Conservation (phyloP, 2,329 filamentous ascomycete genomes). For the Hyphodiscus sp. region DNA sequence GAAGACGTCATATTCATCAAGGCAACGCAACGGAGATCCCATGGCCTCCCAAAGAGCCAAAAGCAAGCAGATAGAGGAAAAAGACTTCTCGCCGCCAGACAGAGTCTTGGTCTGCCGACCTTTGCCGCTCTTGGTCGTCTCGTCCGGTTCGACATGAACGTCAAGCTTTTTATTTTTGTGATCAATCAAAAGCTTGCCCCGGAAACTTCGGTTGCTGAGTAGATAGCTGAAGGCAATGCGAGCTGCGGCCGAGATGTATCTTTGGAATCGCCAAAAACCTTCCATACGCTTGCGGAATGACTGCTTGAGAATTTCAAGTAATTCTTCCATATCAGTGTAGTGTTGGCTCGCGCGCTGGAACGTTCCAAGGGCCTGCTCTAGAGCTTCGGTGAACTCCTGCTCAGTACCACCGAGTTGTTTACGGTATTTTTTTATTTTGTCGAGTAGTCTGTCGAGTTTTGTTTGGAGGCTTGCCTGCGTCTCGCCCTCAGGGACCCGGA, state of each 20-base stretch:
- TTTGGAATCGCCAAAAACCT: constrained; percentile 77
- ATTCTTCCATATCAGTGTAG: constrained; percentile 38
- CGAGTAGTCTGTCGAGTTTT: constrained; percentile 47
- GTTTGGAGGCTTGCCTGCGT: constrained; percentile 49
- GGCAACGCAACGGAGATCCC: constrained; percentile 86
- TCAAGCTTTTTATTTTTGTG: constrained; percentile 70
- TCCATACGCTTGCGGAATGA: constrained; percentile 63
- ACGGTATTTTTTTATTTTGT: constrained; percentile 53
- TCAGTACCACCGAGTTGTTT: constrained; percentile 56
- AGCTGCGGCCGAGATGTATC: constrained; percentile 77
- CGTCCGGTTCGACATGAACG: constrained; percentile 66
- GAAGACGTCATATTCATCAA: constrained; percentile 98
- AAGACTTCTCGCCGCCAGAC: constrained; percentile 95
- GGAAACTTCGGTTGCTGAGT: constrained; percentile 81
- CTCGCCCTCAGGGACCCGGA: constrained; percentile 58
- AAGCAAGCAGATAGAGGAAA: constrained; percentile 90
- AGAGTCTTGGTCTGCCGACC: constrained; percentile 86
- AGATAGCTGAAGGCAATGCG: constrained; percentile 83
- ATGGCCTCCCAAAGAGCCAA: constrained; percentile 96
- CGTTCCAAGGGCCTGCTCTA: constrained; percentile 33
- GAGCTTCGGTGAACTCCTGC: constrained; percentile 51
- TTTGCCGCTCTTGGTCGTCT: constrained; percentile 60
- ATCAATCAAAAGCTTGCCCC: constrained; percentile 72
- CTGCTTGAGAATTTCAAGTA: constrained; percentile 41
- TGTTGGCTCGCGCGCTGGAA: constrained; percentile 38